Evolutionary conservation across 805 yeast species (phyloP), one percentile per base, ranked within the genome.

Genomic region (Maudiozyma serrabonitensis): DNA sequence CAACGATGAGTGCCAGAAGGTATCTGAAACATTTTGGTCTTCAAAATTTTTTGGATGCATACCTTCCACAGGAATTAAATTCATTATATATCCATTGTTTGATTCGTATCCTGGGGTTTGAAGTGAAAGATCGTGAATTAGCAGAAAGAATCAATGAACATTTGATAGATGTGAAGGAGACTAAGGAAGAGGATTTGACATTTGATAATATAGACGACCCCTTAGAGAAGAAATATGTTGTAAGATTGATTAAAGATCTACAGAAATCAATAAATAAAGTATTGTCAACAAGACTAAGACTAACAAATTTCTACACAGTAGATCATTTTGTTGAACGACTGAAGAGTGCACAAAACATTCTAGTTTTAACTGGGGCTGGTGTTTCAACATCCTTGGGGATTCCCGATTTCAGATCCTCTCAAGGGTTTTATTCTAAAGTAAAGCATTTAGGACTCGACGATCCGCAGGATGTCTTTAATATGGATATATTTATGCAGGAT

Each of bases 331-430:
- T 78, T 2, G 71, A 69, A 1, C 75, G 76, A 37, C 70, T 90
- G 21, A 55, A 70, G n/a, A 69, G 68, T 6, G 78, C 93, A 0
- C 61, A 73, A 13, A 82, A 79, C 40, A 74, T 89, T 11, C 59
- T 90, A 51, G 89, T 89, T 0, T 64, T 89, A 21, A 87, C 96
- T 0, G 97, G 97, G 15, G 97, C 97, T 0, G 97, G 97, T 23
- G 87, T 89, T 48, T 85, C 95, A 35, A 88, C 96, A 2, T 80
- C 88, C 1, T 68, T 88, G 48, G 96, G 96, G 7, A 89, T 88
- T 48, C 96, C 96, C 0, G 96, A 88, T 68, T 88, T 89, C 68
- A 75, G 97, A 62, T 87, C 96, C 0, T 80, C 87, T n/a, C 75
- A 82, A 54, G 97, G 97, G 45, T 76, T 89, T 48, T 89, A 89